Evolutionary conservation across 768 basidiomycete genomes (phyloP).

Genomic region (Rossbeevera mucosa): DNA sequence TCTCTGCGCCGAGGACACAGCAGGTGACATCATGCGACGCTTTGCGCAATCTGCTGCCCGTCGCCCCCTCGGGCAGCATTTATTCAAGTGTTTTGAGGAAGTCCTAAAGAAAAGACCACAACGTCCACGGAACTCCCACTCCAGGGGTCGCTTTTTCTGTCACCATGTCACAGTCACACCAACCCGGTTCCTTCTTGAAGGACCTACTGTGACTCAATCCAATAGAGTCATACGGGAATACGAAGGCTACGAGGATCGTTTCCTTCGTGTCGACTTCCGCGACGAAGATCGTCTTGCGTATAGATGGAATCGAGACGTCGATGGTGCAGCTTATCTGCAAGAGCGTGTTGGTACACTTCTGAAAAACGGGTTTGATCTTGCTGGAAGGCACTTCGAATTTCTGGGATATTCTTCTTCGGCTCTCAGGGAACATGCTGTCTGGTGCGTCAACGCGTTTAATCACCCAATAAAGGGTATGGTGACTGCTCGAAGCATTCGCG

Average conservation of each 20-base stretch:
- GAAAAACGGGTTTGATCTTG: conserved; percentile 63
- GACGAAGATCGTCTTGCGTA: conserved; percentile 79
- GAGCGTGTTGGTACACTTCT: conserved; percentile 56
- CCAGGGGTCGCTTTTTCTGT: conserved; percentile 52
- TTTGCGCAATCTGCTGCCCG: conserved; percentile 48
- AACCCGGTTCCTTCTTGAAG: conserved; percentile 68
- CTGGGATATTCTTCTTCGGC: conserved; percentile 80
- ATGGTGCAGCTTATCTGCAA: conserved; percentile 51
- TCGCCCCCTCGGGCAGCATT: conserved; percentile 40
- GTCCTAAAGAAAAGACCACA: conserved; percentile 20
- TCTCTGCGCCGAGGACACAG: conserved; percentile 31
- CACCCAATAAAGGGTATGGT: conserved; percentile 42
- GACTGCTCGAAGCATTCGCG: conserved; percentile 55
- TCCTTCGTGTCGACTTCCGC: conserved; percentile 79
- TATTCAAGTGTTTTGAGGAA: conserved; percentile 44
- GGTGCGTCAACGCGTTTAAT: conserved; percentile 69
- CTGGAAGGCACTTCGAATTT: conserved; percentile 70
- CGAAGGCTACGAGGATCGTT: conserved; percentile 54
- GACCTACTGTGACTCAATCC: conserved; percentile 69
- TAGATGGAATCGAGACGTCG: conserved; percentile 65
- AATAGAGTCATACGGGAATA: conserved; percentile 78
- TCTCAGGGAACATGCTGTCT: conserved; percentile 74
- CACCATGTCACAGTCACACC: conserved; percentile 76
- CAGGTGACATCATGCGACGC: conserved; percentile 47
- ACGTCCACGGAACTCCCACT: conserved; percentile 20